These are phyloP conservation scores for Xylaria palmicola DNA, from an alignment of 495 filamentous ascomycete species.

Conservation along the genomic window DNA sequence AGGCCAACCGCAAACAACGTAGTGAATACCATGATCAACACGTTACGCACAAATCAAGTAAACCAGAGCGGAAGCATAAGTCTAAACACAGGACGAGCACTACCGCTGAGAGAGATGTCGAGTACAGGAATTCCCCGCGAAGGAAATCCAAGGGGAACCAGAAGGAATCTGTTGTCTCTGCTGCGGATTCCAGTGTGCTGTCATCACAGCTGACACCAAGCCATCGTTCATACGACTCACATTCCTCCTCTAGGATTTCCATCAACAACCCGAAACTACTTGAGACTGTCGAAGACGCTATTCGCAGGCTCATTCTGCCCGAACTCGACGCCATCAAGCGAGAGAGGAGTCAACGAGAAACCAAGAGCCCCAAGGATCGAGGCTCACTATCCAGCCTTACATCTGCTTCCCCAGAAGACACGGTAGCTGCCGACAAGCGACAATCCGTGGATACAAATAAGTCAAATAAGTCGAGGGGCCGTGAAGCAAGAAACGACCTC, in stretches of 20 bases:
- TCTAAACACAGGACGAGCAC: slow-evolving; percentile 61
- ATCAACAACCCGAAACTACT: slow-evolving; percentile 96
- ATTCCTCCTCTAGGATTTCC: slow-evolving; percentile 77
- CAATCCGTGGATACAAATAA: slow-evolving; percentile 37
- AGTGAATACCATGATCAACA: slow-evolving; percentile 38
- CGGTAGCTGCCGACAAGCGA: slow-evolving; percentile 43
- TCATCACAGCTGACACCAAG: slow-evolving; percentile 65
- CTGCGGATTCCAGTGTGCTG: slow-evolving; percentile 71
- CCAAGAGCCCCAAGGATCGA: slow-evolving; percentile 48
- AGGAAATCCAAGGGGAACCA: slow-evolving; percentile 62
- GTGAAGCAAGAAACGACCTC: slow-evolving; percentile 61
- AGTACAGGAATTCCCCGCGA: slow-evolving; percentile 57
- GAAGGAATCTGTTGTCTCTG: slow-evolving; percentile 61
- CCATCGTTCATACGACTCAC: slow-evolving; percentile 68
- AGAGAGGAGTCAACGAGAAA: slow-evolving; percentile 67
- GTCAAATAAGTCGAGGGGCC: slow-evolving; percentile 40
- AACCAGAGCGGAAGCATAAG: slow-evolving; percentile 50
- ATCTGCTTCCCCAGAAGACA: slow-evolving; percentile 59
- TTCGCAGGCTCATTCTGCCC: slow-evolving; percentile 85
- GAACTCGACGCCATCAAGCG: slow-evolving; percentile 89
- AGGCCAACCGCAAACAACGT: slow-evolving; percentile 41
- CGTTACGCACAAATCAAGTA: slow-evolving; percentile 35
- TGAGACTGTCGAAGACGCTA: slow-evolving; percentile 94
- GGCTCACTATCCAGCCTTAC: slow-evolving; percentile 58
- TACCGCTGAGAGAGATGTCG: slow-evolving; percentile 60